Base-by-base conservation (phyloP, 805 yeast species). In the Barnettozyma vustinii region DNA sequence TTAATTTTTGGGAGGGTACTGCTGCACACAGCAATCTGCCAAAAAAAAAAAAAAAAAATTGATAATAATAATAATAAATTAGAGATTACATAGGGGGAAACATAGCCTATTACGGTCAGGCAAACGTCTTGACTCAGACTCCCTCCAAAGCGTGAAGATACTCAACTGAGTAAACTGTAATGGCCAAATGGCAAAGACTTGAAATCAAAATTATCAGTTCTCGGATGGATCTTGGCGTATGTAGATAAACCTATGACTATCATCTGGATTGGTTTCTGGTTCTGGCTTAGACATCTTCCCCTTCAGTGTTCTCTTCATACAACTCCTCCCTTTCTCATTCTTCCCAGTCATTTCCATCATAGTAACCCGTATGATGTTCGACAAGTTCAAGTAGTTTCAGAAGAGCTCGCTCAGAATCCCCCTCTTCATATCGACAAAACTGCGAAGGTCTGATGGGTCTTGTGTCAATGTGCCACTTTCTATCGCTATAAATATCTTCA, bases 321-420 rank as follows among this genome's bases (percentile, higher is more conserved):
- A 10, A 18, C 7, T 32, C 42, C 2, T 50, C 53, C 36, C 39
- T 42, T 32, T 47, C 50, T 40, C 40, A 43, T 33, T 47, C 44
- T 16, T 23, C n/a, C 19, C 30, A 40, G 21, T 42, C 43, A 15
- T 39, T 7, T n/a, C 25, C 21, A 13, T 18, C 20, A 26, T 3
- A 26, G 12, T 26, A 6, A 26, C 13, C 30, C 4, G 9, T 26
- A 8, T 26, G 30, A 10, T 26, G 9, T 3, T 26, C 30, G 8
- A 9, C 12, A 26, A 12, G 30, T 26, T 26, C 13, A 8, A 23
- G 37, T 21, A 2, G 44, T 50, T 67, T 45, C 42, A 48, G 46
- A 52, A n/a, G 20, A 42, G 27, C 30, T 26, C 9, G 12, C 6
- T 6, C 3, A 26, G 4, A 7, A 9, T 12, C 30, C 3, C 9